Conservation (phyloP, 768 basidiomycete species). For the Auriscalpium microsporum region DNA sequence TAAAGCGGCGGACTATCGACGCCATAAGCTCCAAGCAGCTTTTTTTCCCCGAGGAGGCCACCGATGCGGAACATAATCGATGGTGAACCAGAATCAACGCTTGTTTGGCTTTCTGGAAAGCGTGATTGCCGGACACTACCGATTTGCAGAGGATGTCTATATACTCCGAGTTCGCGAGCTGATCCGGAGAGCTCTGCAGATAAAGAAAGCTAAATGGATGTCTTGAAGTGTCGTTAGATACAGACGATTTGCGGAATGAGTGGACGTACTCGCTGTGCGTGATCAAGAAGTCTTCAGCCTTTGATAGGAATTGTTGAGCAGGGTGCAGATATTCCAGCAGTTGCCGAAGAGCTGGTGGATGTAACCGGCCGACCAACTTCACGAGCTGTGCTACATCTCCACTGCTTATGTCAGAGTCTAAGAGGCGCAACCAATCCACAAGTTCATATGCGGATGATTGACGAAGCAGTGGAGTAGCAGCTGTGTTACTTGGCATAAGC, state of each 20-base stretch:
- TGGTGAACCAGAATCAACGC: too few relatives aligned
- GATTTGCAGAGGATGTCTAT: too few relatives aligned
- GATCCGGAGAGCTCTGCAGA: neutral
- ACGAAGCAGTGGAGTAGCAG: slow-evolving; percentile 26
- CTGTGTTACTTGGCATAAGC: slow-evolving; percentile 21
- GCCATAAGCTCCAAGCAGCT: too few relatives aligned
- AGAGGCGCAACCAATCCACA: slow-evolving; percentile 55
- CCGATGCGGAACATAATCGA: too few relatives aligned
- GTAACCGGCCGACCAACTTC: slow-evolving; percentile 30
- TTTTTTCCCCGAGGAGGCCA: too few relatives aligned
- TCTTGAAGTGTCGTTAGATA: too few relatives aligned
- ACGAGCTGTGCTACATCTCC: slow-evolving; percentile 35
- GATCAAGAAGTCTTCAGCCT: slow-evolving; percentile 9
- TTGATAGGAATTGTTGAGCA: slow-evolving; percentile 28
- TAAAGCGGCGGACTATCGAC: too few relatives aligned
- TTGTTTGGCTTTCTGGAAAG: too few relatives aligned
- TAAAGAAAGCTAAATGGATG: neutral
- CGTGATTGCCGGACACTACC: too few relatives aligned
- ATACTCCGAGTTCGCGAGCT: neutral
- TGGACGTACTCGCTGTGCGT: neutral
- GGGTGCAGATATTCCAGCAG: slow-evolving; percentile 40
- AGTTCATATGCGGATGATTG: slow-evolving; percentile 42
- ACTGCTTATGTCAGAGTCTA: slow-evolving; percentile 26
- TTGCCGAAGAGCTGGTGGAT: slow-evolving; percentile 33
- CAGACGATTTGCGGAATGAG: neutral